These are phyloP conservation scores for Debaryomyces castellii DNA, from an alignment of 805 yeast species.

Conservation along the genomic window DNA sequence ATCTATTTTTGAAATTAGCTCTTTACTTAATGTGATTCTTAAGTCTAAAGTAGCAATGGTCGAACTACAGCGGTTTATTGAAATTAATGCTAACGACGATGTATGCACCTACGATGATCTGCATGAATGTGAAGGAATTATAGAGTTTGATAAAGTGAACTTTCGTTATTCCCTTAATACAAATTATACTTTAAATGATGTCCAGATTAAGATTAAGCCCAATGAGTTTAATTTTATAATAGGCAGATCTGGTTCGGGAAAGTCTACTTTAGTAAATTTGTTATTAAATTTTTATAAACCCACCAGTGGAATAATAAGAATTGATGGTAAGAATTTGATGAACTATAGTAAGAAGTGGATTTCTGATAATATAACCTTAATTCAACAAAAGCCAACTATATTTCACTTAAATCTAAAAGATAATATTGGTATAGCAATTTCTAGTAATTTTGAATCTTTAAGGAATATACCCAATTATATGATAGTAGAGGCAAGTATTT, in stretches of 20 bases:
- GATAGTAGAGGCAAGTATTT: constrained; percentile 44
- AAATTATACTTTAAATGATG: constrained; percentile 45
- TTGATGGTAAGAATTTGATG: constrained; percentile 54
- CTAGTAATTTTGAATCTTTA: constrained; percentile 16
- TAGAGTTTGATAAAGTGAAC: constrained; percentile 54
- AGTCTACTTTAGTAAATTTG: constrained; percentile 74
- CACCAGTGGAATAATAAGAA: constrained; percentile 51
- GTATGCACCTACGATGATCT: background rate
- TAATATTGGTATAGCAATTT: constrained; percentile 58
- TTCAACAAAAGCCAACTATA: constrained; percentile 68
- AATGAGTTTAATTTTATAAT: constrained; percentile 60
- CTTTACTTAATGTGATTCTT: constrained; percentile 59
- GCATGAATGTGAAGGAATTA: constrained; percentile 38
- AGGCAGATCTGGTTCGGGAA: constrained; percentile 93
- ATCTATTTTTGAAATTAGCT: constrained; percentile 53
- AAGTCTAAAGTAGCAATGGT: constrained; percentile 70
- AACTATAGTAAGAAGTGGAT: constrained; percentile 52
- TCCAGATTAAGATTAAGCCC: constrained; percentile 38
- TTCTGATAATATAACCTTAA: constrained; percentile 60
- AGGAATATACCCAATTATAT: constrained; percentile 17
- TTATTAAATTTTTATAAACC: constrained; percentile 58
- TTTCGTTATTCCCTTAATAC: constrained; percentile 67
- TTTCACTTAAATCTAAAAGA: constrained; percentile 63
- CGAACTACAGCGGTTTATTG: constrained; percentile 45
- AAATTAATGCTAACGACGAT: background rate